phyloP scores from a whole-genome alignment of 495 filamentous ascomycete species.

The Tuber indicum region DNA sequence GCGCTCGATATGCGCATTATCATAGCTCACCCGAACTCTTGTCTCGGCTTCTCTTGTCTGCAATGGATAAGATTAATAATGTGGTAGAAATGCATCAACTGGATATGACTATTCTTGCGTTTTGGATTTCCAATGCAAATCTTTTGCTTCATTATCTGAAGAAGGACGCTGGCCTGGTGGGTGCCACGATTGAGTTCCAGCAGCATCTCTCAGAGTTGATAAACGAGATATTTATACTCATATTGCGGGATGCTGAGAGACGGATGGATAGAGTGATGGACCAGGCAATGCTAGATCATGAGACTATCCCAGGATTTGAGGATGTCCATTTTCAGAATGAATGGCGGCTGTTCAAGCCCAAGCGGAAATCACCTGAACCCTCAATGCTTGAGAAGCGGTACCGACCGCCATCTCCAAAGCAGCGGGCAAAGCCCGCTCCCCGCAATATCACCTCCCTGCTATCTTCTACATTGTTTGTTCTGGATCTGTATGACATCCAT shows the following conservation, averaged over 20 bases:
- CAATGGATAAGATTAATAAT: slow-evolving; percentile 93
- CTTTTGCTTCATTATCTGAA: slow-evolving; percentile 91
- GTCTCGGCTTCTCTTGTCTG: slow-evolving; percentile 67
- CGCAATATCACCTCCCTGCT: slow-evolving; percentile 95
- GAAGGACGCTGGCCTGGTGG: slow-evolving; percentile 77
- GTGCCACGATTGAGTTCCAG: slow-evolving; percentile 83
- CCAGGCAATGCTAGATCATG: slow-evolving; percentile 88
- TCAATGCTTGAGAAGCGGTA: slow-evolving; percentile 86
- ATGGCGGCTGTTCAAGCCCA: slow-evolving; percentile 91
- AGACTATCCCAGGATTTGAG: slow-evolving; percentile 95
- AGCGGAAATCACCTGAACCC: slow-evolving; percentile 72
- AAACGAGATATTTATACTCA: slow-evolving; percentile 98
- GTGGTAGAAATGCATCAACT: slow-evolving; percentile 91
- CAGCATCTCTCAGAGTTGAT: slow-evolving; percentile 88
- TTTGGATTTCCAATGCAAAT: slow-evolving; percentile 98
- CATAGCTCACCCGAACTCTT: slow-evolving; percentile 84
- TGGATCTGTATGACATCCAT: slow-evolving; percentile 97
- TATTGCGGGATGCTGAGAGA: slow-evolving; percentile 94
- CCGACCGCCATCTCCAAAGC: slow-evolving; percentile 90
- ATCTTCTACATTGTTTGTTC: slow-evolving; percentile 92
- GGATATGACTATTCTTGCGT: slow-evolving; percentile 99
- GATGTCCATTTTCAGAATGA: slow-evolving; percentile 95
- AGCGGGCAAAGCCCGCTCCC: slow-evolving; percentile 81
- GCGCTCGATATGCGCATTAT: slow-evolving; percentile 93
- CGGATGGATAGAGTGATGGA: slow-evolving; percentile 95